Percentiles rank a stretch among this genome's conserved stretches.
These are phyloP conservation scores for Vishniacozyma victoriae DNA, from an alignment of 768 basidiomycete genomes.

Conservation along the genomic window DNA sequence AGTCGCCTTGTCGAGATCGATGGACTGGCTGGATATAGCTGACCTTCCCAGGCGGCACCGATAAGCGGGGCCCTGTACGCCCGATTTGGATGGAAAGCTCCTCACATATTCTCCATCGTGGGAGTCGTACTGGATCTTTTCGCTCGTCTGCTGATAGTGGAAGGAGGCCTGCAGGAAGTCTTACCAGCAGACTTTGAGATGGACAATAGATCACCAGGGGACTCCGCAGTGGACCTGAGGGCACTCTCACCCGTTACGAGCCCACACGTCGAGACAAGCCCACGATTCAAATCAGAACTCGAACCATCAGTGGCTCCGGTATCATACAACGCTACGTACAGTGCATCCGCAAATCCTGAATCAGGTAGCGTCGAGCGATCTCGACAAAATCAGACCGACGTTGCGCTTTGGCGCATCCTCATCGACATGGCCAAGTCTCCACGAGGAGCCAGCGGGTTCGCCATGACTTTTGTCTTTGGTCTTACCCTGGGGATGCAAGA, in stretches of 20 bases:
- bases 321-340: too few species aligned
- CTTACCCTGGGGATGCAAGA: slow-evolving; percentile 22
- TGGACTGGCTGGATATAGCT: neutral
- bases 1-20: neutral
- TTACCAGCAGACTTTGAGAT: too few species aligned
- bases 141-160: slow-evolving; percentile 31
- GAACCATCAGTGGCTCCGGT: too few species aligned
- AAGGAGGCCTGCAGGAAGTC: too few species aligned
- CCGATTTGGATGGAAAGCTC: slow-evolving; percentile 37
- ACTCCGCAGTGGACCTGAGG: too few species aligned
- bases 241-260: too few species aligned
- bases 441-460: slow-evolving; percentile 23
- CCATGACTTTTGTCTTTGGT: slow-evolving; percentile 21
- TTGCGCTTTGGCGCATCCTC: slow-evolving; percentile 18
- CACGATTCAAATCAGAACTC: too few species aligned
- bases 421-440: slow-evolving; percentile 9
- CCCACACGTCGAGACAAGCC: too few species aligned
- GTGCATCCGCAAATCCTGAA: too few species aligned
- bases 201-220: too few species aligned
- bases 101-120: slow-evolving; percentile 39
- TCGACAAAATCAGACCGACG: slow-evolving; percentile 3
- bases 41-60: slow-evolving; percentile 19
- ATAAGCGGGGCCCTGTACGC: slow-evolving; percentile 38
- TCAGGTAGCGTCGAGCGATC: too few species aligned
- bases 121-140: slow-evolving; percentile 28